Conservation (phyloP, 345 rosid species). For the Combretum micranthum region DNA sequence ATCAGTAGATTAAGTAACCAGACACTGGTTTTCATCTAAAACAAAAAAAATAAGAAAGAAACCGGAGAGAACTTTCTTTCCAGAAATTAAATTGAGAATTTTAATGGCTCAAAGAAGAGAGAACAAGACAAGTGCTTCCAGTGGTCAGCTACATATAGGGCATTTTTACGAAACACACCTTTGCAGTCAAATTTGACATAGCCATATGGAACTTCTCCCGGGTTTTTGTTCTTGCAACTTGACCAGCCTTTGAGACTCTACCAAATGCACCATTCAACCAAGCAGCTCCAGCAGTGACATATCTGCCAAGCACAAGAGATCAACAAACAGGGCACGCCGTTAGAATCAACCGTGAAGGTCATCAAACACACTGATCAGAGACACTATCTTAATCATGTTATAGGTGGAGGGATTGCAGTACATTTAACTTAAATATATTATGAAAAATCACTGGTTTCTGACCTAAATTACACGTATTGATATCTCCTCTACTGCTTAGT, state of each 20-base stretch:
- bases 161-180: slow-evolving; percentile 36
- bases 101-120: too few relatives aligned
- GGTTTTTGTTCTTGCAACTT: slow-evolving; percentile 80
- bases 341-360: neutral
- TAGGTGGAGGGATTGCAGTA: too few relatives aligned
- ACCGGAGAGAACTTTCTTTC: too few relatives aligned
- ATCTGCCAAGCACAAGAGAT: slow-evolving; percentile 30
- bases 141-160: neutral
- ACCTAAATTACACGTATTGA: neutral
- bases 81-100: too few relatives aligned
- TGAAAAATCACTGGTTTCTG: too few relatives aligned
- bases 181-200: slow-evolving; percentile 71
- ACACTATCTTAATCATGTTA: too few relatives aligned
- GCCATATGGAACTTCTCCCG: slow-evolving; percentile 78
- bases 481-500: neutral
- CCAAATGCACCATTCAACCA: slow-evolving; percentile 91
- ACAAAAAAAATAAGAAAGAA: neutral
- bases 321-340: neutral
- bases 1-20: neutral
- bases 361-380: too few relatives aligned
- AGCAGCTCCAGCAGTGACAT: slow-evolving; percentile 75
- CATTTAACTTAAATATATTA: too few relatives aligned
- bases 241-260: slow-evolving; percentile 88
- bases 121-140: too few relatives aligned
- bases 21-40: neutral